Conservation (phyloP, 2,329 filamentous ascomycete species). For the Nemania abortiva region DNA sequence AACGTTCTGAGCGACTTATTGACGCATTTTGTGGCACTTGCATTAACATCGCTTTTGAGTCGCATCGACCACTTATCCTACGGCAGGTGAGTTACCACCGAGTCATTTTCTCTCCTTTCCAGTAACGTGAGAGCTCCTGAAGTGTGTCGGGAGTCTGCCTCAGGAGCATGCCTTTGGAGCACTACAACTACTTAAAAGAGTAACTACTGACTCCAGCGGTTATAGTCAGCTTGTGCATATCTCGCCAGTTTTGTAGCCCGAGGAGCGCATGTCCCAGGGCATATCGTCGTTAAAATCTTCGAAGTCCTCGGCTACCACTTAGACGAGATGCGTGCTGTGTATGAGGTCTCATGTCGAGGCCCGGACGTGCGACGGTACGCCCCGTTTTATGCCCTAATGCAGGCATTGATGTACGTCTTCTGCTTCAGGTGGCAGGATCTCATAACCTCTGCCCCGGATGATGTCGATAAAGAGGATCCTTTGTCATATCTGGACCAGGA, state of each 20-base stretch:
- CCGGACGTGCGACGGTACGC: constrained; percentile 88
- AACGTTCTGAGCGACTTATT: constrained; percentile 80
- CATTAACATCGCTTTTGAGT: constrained; percentile 77
- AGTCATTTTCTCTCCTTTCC: too few species aligned
- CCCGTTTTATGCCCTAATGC: constrained; percentile 88
- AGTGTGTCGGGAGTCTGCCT: too few species aligned
- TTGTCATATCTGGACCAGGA: constrained; percentile 75
- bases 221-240: constrained; percentile 82
- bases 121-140: too few species aligned
- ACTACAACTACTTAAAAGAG: too few species aligned
- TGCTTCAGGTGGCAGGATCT: constrained; percentile 98
- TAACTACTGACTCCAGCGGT: too few species aligned
- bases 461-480: constrained; percentile 71
- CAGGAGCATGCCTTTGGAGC: too few species aligned
- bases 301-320: constrained; percentile 82
- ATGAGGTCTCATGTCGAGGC: constrained; percentile 80
- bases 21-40: constrained; percentile 86
- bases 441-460: constrained; percentile 71
- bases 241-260: constrained; percentile 94
- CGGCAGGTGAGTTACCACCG: constrained; percentile 64
- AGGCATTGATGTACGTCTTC: constrained; percentile 92
- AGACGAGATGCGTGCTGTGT: constrained; percentile 76
- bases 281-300: constrained; percentile 85
- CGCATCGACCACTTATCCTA: constrained; percentile 76
- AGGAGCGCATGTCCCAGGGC: constrained; percentile 81